Base-by-base conservation (phyloP, 371 early-diverging fungal species). In the Mortierella sp. region DNA sequence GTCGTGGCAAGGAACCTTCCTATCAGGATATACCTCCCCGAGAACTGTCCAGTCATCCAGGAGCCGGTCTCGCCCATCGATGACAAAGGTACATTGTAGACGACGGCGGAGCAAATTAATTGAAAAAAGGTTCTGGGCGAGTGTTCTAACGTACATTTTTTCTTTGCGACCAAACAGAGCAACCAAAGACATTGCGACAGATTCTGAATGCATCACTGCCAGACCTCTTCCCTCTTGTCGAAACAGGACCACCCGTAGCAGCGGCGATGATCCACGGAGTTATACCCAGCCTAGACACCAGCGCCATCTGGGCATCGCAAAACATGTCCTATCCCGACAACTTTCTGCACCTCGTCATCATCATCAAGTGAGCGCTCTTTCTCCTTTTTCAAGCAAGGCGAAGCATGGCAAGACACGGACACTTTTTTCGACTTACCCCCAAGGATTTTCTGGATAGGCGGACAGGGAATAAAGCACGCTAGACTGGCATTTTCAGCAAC, bases 241-340 rank as follows among this genome's bases (percentile, higher is more conserved):
- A 83, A 40, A 77, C 84, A 57, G 78, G 80, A 28, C 69, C 80
- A 37, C 87, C 83, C 24, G 79, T 76, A 50, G 84, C 88, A 24
- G 59, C 74, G 48, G 87, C 89, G 40, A 81, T 93, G 50, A 82
- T 90, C 37, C 95, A 95, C 77, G 94, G 95, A 19, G 81, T 94
- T 53, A 77, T 75, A 53, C 73, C 93, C 34, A 92, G 91, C 40
- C 77, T 91, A 57, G 91, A 92, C 48, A 92, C 91, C 26, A 93
- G 94, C 11, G 89, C 94, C 37, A 74, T 89, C 57, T 94, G 94
- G 94, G 91, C 93, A 26, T 91, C 92, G 72, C 91, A 90, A 57
- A 91, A 94, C 77, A 83, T 94, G 50, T 90, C 92, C 6, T 94
- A 91, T 88, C 91, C 94, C 11, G 95, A 95, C 81, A 93, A 93